phyloP scores from a whole-genome alignment of 139 green algal genomes.

The Chlamydomonas eustigma region DNA sequence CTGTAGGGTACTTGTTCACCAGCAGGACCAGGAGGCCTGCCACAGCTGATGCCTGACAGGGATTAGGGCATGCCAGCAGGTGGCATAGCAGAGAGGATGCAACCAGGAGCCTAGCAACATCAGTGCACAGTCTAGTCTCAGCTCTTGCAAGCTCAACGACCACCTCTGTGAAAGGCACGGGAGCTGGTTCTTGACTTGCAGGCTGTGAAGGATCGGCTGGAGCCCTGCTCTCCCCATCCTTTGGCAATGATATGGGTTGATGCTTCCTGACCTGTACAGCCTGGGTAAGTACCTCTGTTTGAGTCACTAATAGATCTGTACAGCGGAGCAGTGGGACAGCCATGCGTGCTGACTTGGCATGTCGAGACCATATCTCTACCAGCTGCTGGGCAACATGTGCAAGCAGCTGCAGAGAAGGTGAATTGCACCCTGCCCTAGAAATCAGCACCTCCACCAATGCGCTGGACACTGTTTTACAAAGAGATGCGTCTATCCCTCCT shows the following conservation, averaged over 20 bases:
- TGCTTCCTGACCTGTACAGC: not conserved
- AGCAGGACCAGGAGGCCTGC: constrained; percentile 59
- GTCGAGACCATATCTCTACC: constrained; percentile 29
- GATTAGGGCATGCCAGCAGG: constrained; percentile 20
- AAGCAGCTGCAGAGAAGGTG: not conserved
- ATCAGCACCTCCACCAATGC: constrained; percentile 39
- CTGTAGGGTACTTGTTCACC: constrained; percentile 55
- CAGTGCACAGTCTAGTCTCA: constrained; percentile 53
- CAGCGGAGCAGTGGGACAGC: constrained; percentile 46
- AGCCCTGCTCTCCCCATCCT: not conserved
- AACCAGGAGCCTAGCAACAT: constrained; percentile 62
- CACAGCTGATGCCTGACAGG: constrained; percentile 42
- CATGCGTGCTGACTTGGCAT: constrained; percentile 41
- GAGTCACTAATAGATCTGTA: constrained; percentile 48
- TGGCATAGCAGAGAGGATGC: constrained; percentile 24
- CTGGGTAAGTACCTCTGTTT: constrained; percentile 10
- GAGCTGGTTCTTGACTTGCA: not conserved
- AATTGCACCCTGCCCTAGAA: not conserved
- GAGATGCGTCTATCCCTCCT: constrained; percentile 69
- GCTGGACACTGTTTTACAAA: constrained; percentile 44
- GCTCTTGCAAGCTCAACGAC: constrained; percentile 39
- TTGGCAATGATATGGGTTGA: not conserved
- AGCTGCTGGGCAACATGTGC: constrained; percentile 7
- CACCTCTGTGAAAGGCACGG: not conserved
- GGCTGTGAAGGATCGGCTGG: not conserved